Conservation (phyloP, 129 eudicot genomes). For the Tagetes patula region DNA sequence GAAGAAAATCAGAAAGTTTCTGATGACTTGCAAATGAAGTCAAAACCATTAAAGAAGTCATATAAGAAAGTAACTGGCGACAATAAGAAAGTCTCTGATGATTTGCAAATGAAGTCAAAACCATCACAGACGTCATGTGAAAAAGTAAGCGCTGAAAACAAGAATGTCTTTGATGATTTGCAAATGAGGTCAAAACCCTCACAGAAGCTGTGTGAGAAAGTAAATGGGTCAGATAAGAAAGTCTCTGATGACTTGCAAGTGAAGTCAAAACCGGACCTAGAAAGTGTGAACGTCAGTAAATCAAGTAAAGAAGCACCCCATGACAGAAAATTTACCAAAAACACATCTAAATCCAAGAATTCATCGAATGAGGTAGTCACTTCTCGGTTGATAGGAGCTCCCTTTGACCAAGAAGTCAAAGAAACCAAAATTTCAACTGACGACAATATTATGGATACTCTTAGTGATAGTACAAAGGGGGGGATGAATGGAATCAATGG, state of each 20-base stretch:
- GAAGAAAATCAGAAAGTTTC: background rate
- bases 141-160: too few relatives aligned
- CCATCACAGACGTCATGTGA: too few relatives aligned
- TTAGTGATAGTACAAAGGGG: conserved; percentile 11
- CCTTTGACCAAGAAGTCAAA: conserved; percentile 25
- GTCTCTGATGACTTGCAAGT: conserved; percentile 10
- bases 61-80: conserved; percentile 5
- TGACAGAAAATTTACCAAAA: conserved; percentile 3
- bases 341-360: background rate
- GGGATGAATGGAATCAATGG: conserved; percentile 24
- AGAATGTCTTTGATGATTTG: too few relatives aligned
- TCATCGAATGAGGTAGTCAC: conserved; percentile 2
- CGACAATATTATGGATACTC: conserved; percentile 15
- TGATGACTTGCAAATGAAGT: conserved; percentile 8
- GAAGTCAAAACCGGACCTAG: conserved; percentile 15
- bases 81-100: conserved; percentile 17
- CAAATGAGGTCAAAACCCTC: too few relatives aligned
- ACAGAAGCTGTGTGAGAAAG: too few relatives aligned
- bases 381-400: conserved; percentile 17
- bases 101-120: conserved; percentile 6
- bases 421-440: conserved; percentile 14
- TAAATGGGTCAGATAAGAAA: too few relatives aligned
- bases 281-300: conserved; percentile 14
- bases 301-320: conserved; percentile 18
- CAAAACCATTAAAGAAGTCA: conserved; percentile 14